phyloP scores from a whole-genome alignment of 768 basidiomycete species.

The Mycena chlorophos region DNA sequence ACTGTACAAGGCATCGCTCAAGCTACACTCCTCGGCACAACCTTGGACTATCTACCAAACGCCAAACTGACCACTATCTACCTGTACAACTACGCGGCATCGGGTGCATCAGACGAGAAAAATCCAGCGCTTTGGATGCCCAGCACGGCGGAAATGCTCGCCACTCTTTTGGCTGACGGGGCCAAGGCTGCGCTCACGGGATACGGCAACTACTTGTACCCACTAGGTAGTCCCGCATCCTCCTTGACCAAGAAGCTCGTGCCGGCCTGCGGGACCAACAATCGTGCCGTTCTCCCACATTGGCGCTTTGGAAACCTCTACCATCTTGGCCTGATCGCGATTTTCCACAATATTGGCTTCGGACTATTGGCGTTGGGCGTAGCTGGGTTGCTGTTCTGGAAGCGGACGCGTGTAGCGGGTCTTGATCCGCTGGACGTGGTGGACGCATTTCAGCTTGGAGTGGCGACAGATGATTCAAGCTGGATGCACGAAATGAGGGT shows the following conservation, averaged over 20 bases:
- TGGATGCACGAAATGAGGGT: neutral
- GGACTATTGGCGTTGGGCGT: slow-evolving; percentile 4
- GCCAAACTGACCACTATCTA: neutral
- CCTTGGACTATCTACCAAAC: neutral
- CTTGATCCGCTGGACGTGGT: neutral
- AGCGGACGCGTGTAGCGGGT: neutral
- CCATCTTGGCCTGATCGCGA: slow-evolving; percentile 1
- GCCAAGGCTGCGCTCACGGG: slow-evolving; percentile 10
- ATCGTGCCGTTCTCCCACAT: neutral
- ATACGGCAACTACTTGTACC: slow-evolving; percentile 1
- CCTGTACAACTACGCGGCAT: neutral
- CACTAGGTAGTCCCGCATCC: neutral
- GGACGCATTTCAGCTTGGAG: neutral
- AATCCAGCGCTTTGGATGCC: neutral
- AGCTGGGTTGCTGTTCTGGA: neutral
- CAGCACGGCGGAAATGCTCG: neutral
- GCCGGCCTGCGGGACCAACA: neutral
- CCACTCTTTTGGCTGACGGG: slow-evolving; percentile 9
- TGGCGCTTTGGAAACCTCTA: slow-evolving; percentile 8
- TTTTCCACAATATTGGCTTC: neutral
- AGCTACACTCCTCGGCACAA: slow-evolving; percentile 4
- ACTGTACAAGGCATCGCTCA: slow-evolving; percentile 5
- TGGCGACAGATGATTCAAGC: too few species aligned
- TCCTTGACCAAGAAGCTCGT: neutral
- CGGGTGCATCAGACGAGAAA: too few species aligned